Percentiles rank a stretch among this genome's conserved stretches.
These are phyloP conservation scores for Phialemonium atrogriseum DNA, from an alignment of 2,329 filamentous ascomycete genomes.

Conservation along the genomic window DNA sequence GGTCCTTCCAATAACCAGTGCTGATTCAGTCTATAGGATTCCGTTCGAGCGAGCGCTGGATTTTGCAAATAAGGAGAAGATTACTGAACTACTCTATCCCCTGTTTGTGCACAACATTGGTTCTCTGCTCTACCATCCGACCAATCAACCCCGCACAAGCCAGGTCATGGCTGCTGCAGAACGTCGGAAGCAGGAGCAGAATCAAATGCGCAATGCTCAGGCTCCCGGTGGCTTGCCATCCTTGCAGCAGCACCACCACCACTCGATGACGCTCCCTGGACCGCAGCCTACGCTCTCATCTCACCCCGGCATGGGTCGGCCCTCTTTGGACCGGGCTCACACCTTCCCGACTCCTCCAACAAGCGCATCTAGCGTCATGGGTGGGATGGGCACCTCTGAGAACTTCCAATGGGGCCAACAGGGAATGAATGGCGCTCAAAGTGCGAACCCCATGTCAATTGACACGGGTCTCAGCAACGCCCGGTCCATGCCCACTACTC, in stretches of 20 bases:
- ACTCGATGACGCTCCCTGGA: slow-evolving; percentile 50
- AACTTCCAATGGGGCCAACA: slow-evolving; percentile 70
- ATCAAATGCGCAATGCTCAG: slow-evolving; percentile 53
- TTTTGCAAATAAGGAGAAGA: slow-evolving; percentile 99
- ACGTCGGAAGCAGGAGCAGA: slow-evolving; percentile 62
- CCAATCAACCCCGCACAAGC: slow-evolving; percentile 74
- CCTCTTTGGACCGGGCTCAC: slow-evolving; percentile 73
- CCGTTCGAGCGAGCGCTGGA: slow-evolving; percentile 96
- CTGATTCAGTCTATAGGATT: slow-evolving; percentile 55
- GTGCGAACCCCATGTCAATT: slow-evolving; percentile 67
- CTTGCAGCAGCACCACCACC: slow-evolving; percentile 55
- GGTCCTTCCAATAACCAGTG: no score
- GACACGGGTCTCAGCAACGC: slow-evolving; percentile 74
- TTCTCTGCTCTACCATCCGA: slow-evolving; percentile 84
- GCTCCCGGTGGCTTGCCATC: slow-evolving; percentile 51
- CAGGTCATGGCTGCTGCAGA: slow-evolving; percentile 82
- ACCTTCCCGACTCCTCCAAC: slow-evolving; percentile 92
- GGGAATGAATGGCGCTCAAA: slow-evolving; percentile 54
- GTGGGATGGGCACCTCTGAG: slow-evolving; percentile 63
- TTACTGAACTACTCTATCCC: slow-evolving; percentile 89
- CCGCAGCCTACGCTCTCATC: slow-evolving; percentile 50
- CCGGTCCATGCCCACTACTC: slow-evolving; percentile 84
- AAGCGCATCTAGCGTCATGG: slow-evolving; percentile 80
- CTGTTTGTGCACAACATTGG: slow-evolving; percentile 97
- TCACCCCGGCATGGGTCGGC: slow-evolving; percentile 65